Percentiles rank a stretch among this genome's conserved stretches.
phyloP scores from a whole-genome alignment of 495 filamentous ascomycete species.

The Podospora appendiculata region DNA sequence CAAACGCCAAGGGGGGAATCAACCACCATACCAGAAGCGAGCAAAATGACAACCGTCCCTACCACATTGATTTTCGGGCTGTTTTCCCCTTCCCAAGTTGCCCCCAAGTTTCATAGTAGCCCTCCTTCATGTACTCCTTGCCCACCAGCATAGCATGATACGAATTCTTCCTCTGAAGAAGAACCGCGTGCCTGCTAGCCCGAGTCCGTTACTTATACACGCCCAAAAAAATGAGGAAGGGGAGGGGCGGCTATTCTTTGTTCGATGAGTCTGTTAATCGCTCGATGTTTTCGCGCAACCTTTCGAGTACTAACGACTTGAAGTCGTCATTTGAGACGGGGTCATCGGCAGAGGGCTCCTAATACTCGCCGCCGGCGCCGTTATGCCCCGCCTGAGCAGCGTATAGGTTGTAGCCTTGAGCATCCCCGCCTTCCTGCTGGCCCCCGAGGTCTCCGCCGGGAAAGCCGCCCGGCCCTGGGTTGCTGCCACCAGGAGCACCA shows the following conservation, averaged over 20 bases:
- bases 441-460: constrained; percentile 49
- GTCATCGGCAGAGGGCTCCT: not conserved
- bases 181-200: not conserved
- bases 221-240: constrained; percentile 1
- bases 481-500: constrained; percentile 42
- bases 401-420: constrained; percentile 53
- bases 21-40: no score
- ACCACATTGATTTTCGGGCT: no score
- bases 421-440: constrained; percentile 47
- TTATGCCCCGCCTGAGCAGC: constrained; percentile 61
- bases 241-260: no score
- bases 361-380: constrained; percentile 48
- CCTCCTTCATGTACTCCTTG: not conserved
- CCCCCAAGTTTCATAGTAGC: no score
- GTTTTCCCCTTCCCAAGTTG: no score
- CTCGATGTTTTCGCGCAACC: no score
- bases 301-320: no score
- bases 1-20: no score
- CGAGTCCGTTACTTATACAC: constrained; percentile 24
- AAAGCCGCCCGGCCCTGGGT: constrained; percentile 45
- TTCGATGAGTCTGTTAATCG: no score
- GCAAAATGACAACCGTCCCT: no score
- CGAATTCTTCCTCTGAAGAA: not conserved
- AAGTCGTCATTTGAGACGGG: no score
- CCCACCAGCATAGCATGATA: not conserved